Evolutionary conservation across 2,329 filamentous ascomycete species (phyloP).

Genomic region (Clarireedia paspali): DNA sequence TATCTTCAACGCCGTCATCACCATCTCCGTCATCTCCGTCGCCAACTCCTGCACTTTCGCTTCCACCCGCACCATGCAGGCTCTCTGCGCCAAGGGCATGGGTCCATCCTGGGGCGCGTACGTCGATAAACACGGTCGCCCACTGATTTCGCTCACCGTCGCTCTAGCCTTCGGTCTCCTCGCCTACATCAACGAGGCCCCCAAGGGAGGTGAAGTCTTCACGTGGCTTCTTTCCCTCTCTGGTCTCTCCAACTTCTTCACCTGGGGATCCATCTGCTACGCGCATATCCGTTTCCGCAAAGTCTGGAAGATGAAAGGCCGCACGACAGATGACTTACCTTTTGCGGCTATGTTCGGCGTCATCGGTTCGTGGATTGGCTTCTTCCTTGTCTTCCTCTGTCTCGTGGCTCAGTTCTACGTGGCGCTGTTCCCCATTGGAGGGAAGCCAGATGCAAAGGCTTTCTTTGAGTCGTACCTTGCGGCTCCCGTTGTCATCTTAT

Average conservation of each 20-base stretch:
- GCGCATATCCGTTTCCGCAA: conserved; percentile 59
- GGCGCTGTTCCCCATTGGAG: conserved; percentile 43
- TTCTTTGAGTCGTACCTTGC: conserved; percentile 43
- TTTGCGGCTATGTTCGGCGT: conserved; percentile 46
- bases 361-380: conserved; percentile 60
- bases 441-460: conserved; percentile 31
- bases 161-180: conserved; percentile 51
- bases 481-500: conserved; percentile 44
- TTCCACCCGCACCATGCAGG: conserved; percentile 81
- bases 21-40: conserved; percentile 82
- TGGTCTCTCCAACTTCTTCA: conserved; percentile 66
- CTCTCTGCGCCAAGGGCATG: conserved; percentile 79
- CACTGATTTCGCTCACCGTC: conserved; percentile 43
- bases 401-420: conserved; percentile 48
- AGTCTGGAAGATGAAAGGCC: conserved; percentile 53
- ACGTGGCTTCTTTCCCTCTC: conserved; percentile 67
- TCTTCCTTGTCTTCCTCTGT: conserved; percentile 58
- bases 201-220: conserved; percentile 53
- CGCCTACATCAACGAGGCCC: conserved; percentile 53
- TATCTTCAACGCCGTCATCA: conserved; percentile 89
- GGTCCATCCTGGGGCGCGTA: conserved; percentile 71
- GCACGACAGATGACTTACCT: conserved; percentile 40
- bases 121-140: conserved; percentile 74
- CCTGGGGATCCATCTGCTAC: conserved; percentile 63
- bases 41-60: conserved; percentile 91